Conservation (phyloP, 164 flowering plant genomes). For the Vitis rotundifolia region DNA sequence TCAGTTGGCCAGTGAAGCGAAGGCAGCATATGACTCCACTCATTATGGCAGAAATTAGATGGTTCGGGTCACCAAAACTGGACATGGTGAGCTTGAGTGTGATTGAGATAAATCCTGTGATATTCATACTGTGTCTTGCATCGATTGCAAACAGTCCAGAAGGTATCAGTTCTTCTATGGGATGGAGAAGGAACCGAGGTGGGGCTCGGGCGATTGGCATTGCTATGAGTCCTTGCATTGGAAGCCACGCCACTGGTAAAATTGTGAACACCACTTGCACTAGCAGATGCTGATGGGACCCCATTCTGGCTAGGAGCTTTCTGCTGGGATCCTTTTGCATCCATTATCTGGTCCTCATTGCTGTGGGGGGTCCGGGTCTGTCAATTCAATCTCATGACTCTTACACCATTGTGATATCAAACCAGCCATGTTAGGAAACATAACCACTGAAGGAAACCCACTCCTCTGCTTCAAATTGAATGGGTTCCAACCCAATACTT, state of each 20-base stretch:
- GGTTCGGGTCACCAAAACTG: too few species aligned
- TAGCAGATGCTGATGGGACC: conserved; percentile 24
- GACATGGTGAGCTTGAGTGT: too few species aligned
- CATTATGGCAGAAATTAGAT: too few species aligned
- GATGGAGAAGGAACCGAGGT: conserved; percentile 21
- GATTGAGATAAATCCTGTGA: conserved; percentile 51
- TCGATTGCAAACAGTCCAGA: conserved; percentile 59
- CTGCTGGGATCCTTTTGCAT: conserved; percentile 17
- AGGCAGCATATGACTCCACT: too few species aligned
- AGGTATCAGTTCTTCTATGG: conserved; percentile 31
- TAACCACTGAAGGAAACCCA: too few species aligned
- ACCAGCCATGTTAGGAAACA: too few species aligned
- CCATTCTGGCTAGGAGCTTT: conserved; percentile 21
- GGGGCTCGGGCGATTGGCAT: conserved; percentile 3
- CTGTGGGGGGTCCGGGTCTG: too few species aligned
- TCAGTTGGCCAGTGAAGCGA: too few species aligned
- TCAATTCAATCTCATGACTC: too few species aligned
- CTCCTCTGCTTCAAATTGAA: too few species aligned
- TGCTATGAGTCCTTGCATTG: conserved; percentile 23
- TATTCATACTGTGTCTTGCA: conserved; percentile 67
- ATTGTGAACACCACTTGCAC: conserved; percentile 34
- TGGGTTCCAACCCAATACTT: too few species aligned
- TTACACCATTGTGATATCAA: too few species aligned
- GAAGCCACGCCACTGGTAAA: conserved; percentile 14
- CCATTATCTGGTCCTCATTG: conserved; percentile 43